phyloP scores from a whole-genome alignment of 495 filamentous ascomycete genomes.

The Trichoderma asperelloides region DNA sequence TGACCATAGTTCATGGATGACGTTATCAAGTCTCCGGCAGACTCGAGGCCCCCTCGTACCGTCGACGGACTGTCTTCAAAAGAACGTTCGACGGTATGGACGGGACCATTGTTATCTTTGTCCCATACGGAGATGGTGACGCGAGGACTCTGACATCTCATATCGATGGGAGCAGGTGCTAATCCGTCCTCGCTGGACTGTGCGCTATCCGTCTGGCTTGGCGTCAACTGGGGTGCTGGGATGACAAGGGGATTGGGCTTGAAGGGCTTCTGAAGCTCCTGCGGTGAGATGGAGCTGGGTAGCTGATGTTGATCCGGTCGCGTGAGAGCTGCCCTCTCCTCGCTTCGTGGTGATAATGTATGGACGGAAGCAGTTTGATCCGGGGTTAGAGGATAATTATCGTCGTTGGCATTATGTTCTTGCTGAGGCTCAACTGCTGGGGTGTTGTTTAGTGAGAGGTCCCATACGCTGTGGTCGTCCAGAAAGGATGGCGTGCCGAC shows the following conservation, averaged over 20 bases:
- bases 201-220: conserved; percentile 36
- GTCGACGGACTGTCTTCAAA: conserved; percentile 15
- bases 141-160: conserved; percentile 36
- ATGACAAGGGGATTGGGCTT: conserved; percentile 20
- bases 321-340: not conserved
- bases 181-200: conserved; percentile 40
- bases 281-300: conserved; percentile 14
- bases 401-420: conserved; percentile 10
- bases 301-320: not conserved
- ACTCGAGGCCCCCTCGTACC: conserved; percentile 8
- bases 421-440: conserved; percentile 9
- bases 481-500: conserved; percentile 29
- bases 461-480: conserved; percentile 14
- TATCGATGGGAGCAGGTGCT: conserved; percentile 25
- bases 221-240: conserved; percentile 34
- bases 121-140: conserved; percentile 43
- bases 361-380: conserved; percentile 22
- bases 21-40: conserved; percentile 11
- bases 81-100: conserved; percentile 22
- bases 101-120: conserved; percentile 21
- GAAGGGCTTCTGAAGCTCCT: conserved; percentile 16
- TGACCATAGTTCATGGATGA: conserved; percentile 2
- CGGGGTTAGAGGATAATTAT: conserved; percentile 24
- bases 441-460: conserved; percentile 8
- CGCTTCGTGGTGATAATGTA: conserved; percentile 15